Conservation (phyloP, 1,284 basidiomycete species). For the Ustilago bromivora region DNA sequence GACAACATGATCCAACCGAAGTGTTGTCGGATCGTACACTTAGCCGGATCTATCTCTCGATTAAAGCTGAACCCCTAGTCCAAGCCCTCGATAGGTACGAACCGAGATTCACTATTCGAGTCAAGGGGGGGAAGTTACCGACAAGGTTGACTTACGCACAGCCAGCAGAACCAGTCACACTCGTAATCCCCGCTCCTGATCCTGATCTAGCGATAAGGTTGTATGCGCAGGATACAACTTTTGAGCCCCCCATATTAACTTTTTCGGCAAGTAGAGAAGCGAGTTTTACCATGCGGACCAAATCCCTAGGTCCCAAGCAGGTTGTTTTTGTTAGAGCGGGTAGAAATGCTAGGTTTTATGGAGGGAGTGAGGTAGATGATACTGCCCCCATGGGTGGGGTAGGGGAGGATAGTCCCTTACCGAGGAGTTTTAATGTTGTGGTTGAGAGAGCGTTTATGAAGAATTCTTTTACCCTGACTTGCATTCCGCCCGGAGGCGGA, state of each 20-base stretch:
- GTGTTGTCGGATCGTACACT: slow-evolving; percentile 64
- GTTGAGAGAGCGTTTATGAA: slow-evolving; percentile 63
- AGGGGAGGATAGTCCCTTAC: slow-evolving; percentile 33
- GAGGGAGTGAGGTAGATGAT: slow-evolving; percentile 32
- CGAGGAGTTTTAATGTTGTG: slow-evolving; percentile 45
- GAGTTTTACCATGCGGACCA: slow-evolving; percentile 61
- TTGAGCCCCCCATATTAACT: slow-evolving; percentile 63
- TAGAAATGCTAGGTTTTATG: slow-evolving; percentile 56
- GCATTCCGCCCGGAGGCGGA: neutral
- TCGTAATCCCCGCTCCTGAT: slow-evolving; percentile 60
- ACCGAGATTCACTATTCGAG: slow-evolving; percentile 44
- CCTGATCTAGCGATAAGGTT: slow-evolving; percentile 62
- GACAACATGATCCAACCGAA: slow-evolving; percentile 50
- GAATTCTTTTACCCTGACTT: slow-evolving; percentile 53
- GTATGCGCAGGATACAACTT: slow-evolving; percentile 59
- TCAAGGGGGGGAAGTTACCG: slow-evolving; percentile 50
- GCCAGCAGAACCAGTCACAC: slow-evolving; percentile 56
- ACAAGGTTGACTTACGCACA: slow-evolving; percentile 57
- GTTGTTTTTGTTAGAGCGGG: slow-evolving; percentile 63
- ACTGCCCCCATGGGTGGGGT: neutral
- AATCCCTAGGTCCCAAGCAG: slow-evolving; percentile 53
- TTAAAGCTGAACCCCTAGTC: slow-evolving; percentile 55
- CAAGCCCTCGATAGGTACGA: slow-evolving; percentile 51
- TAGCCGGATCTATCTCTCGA: slow-evolving; percentile 56
- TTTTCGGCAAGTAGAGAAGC: slow-evolving; percentile 50